phyloP scores from a whole-genome alignment of 768 basidiomycete species.

The Rhodosporidiobolus odoratus region DNA sequence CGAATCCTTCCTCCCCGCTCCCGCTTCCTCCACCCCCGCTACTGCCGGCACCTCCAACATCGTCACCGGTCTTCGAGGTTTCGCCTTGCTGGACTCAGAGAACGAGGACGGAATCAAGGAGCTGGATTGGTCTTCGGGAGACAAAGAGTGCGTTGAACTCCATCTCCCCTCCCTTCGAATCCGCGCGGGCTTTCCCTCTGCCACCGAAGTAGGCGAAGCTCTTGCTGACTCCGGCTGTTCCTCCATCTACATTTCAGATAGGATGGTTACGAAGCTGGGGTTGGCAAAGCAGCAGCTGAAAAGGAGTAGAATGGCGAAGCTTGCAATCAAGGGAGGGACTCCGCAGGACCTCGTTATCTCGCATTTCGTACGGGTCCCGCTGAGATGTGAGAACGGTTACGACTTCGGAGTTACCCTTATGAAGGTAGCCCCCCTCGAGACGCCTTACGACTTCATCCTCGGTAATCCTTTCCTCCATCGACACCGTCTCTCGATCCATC shows the following conservation, averaged over 20 bases:
- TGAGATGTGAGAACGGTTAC: neutral
- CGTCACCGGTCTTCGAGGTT: no score
- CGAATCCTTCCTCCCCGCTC: no score
- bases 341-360: neutral
- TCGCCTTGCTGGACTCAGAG: no score
- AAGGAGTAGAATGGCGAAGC: neutral
- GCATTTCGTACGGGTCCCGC: slow-evolving; percentile 1
- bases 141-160: no score
- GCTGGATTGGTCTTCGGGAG: no score
- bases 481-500: neutral
- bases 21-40: no score
- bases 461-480: slow-evolving; percentile 2
- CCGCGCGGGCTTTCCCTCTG: neutral
- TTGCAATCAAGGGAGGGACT: neutral
- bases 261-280: slow-evolving; percentile 1
- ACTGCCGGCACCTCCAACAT: no score
- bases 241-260: neutral
- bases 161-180: neutral
- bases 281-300: neutral
- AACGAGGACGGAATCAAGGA: no score
- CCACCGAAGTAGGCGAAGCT: neutral
- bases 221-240: slow-evolving; percentile 14
- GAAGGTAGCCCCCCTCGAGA: slow-evolving; percentile 1
- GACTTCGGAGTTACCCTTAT: neutral
- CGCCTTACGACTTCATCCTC: slow-evolving; percentile 12